A percentile compares a stretch with the other conserved stretches of the same genome.
Evolutionary conservation across 1,284 basidiomycete genomes (phyloP).

Genomic region (Schizophyllum amplum): DNA sequence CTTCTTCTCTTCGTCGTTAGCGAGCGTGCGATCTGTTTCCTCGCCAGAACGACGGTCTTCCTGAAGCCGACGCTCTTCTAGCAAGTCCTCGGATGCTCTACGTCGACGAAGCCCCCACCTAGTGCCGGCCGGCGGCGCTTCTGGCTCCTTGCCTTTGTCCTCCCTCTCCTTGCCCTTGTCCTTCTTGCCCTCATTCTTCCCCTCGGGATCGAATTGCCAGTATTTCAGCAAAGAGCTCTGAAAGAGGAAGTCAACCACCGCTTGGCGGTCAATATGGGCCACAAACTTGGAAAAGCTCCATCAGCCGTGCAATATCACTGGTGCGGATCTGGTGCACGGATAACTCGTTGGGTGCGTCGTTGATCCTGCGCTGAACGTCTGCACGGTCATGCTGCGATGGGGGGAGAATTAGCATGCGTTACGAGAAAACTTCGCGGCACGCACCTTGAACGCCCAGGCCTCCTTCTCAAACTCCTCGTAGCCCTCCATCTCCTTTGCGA

Average conservation of each 20-base stretch:
- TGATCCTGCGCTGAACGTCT: conserved; percentile 56
- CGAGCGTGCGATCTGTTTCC: neutral
- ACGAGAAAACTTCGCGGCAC: conserved; percentile 4
- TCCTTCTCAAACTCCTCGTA: conserved; percentile 70
- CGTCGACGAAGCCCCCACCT: neutral
- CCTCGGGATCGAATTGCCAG: conserved; percentile 51
- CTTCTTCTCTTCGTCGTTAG: neutral
- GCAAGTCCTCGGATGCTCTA: neutral
- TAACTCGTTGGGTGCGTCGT: conserved; percentile 29
- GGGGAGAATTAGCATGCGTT: neutral
- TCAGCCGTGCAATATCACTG: conserved; percentile 72
- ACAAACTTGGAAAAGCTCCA: conserved; percentile 71
- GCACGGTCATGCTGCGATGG: conserved; percentile 62
- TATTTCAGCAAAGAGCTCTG: conserved; percentile 66
- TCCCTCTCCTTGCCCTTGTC: conserved; percentile 3
- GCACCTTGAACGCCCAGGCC: conserved; percentile 69
- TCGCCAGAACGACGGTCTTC: neutral
- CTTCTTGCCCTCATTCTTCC: conserved; percentile 19
- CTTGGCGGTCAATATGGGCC: conserved; percentile 4
- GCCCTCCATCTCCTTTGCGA: conserved; percentile 52
- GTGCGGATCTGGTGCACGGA: conserved; percentile 47
- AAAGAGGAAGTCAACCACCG: conserved; percentile 5
- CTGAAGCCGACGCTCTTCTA: neutral
- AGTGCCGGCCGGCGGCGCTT: neutral
- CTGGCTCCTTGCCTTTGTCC: conserved; percentile 7